Evolutionary conservation across 2,329 filamentous ascomycete genomes (phyloP), one percentile per base, ranked within the genome.

Genomic region (Beauveria sp.): DNA sequence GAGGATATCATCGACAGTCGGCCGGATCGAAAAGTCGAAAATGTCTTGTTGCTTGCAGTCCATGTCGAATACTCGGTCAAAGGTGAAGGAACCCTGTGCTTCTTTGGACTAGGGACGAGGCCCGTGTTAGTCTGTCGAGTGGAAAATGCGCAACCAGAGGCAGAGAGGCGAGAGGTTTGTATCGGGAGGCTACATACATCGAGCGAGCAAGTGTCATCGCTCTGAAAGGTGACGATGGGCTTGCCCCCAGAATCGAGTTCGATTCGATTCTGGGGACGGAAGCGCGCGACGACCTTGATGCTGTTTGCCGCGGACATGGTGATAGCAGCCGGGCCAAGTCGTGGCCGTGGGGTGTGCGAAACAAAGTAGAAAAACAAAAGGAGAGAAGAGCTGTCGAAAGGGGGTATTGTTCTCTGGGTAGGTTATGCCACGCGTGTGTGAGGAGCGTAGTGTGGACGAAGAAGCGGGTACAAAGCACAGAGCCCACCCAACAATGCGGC

Each of bases 61-160:
- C 90, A 96, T 97, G 73, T 91, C 91, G 79, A 99, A 99, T 67
- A 99, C 91, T 65, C 93, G 90, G 75, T 99, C 94, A 76, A 97
- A 99, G 65, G 94, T 99, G 75, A 97, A 99, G 73, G 86, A 82
- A 63, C 91, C 91, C 67, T 88, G 80, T 64, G 88, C 89, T 74
- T 97, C 92, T 73, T 82, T 86, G 66, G 91, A 96, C 88, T 96
- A 72, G 61, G 71, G 22, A 41, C 47, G 54, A n/a, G 28, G 53
- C 5, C n/a, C 20, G 26, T 8, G 24, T 44, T 46, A 56, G 46
- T 24, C 53, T 20, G 20, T 5, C n/a, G 34, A 46, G 43, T 26
- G 37, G 26, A 30, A n/a, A 50, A 5, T 20, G 40, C 41, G 40
- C 41, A 22, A 46, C 14, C 14, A 34, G 26, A 30, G 48, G 2